Evolutionary conservation across 2,329 filamentous ascomycete genomes (phyloP), one percentile per base, ranked within the genome.

Genomic region (Colletotrichum phormii): DNA sequence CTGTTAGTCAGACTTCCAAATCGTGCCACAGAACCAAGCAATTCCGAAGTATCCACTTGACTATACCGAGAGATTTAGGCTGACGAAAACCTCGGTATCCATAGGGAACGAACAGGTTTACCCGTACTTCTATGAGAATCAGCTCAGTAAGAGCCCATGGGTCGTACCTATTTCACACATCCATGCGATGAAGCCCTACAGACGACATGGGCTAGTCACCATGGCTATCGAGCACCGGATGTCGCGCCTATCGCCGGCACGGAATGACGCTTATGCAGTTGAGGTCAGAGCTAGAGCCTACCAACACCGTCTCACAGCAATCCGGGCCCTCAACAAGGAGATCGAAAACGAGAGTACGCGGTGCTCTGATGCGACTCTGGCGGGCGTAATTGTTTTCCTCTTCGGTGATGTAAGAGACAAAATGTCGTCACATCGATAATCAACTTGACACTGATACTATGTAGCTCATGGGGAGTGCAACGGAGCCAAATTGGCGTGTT

Each of bases 141-240:
- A 72, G 60, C 37, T 72, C 11, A 57, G 22, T 11, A 37, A 35
- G n/a, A 72, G 70, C 24, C 70, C 70, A 1, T 72, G 70, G 70
- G 22, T 70, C 24, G 54, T 70, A 22, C 70, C 70, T 12, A 35
- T 70, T 0, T 5, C 6, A 1, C 53, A 60, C 29, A 12, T 72
- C 18, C 60, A 64, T 11, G 54, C 35, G 26, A 54, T 72, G 60
- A 49, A 51, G 3, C 29, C n/a, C 1, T 55, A 42, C 24, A 57
- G 57, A 4, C 66, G 26, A 11, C 70, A 72, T 24, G 66, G 59
- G 12, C 75, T 81, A 8, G 71, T 81, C 13, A 81, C 80, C 63
- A 78, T 81, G 76, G 75, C 78, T 4, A 68, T 83, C 15, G 79
- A 77, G 33, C 82, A 84, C 66, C 77, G 79, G 58, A 79, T 82